Base-by-base conservation (phyloP, 2,329 filamentous ascomycete genomes). In the Fusarium humuli region DNA sequence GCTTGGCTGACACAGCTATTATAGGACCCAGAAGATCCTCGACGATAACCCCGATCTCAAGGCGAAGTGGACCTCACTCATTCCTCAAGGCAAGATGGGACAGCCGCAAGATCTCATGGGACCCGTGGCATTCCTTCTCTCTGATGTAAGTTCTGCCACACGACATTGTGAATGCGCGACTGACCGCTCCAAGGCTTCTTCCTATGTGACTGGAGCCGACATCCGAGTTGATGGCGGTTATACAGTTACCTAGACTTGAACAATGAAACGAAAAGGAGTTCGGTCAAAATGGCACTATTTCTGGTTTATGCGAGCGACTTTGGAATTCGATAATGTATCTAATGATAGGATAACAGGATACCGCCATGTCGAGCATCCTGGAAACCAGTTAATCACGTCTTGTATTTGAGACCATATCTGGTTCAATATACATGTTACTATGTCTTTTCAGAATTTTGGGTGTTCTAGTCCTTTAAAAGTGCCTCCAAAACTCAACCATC, bases 81-180 rank as follows among this genome's bases (percentile, higher is more conserved):
- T 98, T 67, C 96, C 96, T 0, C 90, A 93, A 77, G 95, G 94
- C 61, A 95, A 95, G 83, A 97, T 98, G 93, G 95, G 95, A 27
- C 87, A 90, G 54, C 95, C 95, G 2, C 90, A 94, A 78, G 95
- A 98, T 76, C 86, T 98, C 61, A 97, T 97, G 92, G 95, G 95
- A 4, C 93, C 94, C 7, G 94, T 97, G 29, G 91, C 93, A 18
- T 97, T 95, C 84, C 83, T 97, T 61, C 87, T 94, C 42, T 94
- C 91, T 63, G 93, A 96, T 75, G 63, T 66, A 61, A 44, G 63
- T 53, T 18, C 16, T 14, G 7, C 11, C 23, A 22, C 11, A 4
- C 13, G 7, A 20, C 9, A 32, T 6, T 27, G 9, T 16, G 23
- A 14, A 14, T 12, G 23, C 18, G 6, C 9, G 12, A 40, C 49